Percentiles rank a stretch among this genome's conserved stretches.
phyloP scores from a whole-genome alignment of 176 grass and related monocot species.

The Coix lacrymajobi region DNA sequence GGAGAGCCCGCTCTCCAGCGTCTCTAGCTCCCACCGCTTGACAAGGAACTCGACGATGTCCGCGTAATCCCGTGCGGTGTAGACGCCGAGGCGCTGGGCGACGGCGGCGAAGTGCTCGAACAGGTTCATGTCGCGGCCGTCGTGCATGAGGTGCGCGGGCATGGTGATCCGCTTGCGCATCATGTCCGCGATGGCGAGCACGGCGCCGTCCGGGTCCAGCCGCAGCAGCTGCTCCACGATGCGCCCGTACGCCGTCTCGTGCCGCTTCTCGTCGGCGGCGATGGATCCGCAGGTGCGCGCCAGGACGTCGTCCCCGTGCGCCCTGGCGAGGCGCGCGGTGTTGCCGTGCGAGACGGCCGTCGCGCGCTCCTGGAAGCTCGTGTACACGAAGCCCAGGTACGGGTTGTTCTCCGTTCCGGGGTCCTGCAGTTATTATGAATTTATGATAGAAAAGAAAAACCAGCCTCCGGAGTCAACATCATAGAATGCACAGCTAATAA shows the following conservation, averaged over 20 bases:
- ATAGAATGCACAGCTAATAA: neutral
- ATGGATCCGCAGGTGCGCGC: slow-evolving; percentile 79
- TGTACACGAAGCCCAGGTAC: slow-evolving; percentile 93
- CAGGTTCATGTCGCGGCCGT: slow-evolving; percentile 61
- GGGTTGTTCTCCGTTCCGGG: slow-evolving; percentile 91
- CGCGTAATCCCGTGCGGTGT: slow-evolving; percentile 81
- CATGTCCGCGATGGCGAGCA: slow-evolving; percentile 89
- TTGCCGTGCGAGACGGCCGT: slow-evolving; percentile 92
- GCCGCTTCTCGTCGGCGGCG: slow-evolving; percentile 96
- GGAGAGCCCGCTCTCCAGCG: slow-evolving; percentile 49
- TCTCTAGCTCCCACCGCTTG: slow-evolving; percentile 66
- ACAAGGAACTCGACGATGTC: slow-evolving; percentile 90
- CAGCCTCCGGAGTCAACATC: neutral
- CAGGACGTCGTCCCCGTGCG: slow-evolving; percentile 62
- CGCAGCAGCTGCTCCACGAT: slow-evolving; percentile 83
- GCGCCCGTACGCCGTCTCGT: slow-evolving; percentile 76
- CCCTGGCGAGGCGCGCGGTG: slow-evolving; percentile 66
- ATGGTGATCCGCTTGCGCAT: slow-evolving; percentile 98
- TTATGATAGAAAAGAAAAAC: too few species aligned
- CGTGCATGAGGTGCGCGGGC: slow-evolving; percentile 98
- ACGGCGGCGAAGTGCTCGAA: slow-evolving; percentile 83
- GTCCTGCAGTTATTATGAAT: slow-evolving; percentile 24
- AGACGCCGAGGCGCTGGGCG: slow-evolving; percentile 68
- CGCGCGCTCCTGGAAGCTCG: slow-evolving; percentile 93
- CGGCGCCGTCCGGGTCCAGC: slow-evolving; percentile 68